Evolutionary conservation across 2,329 filamentous ascomycete species (phyloP).

Genomic region (Cercospora sojina): DNA sequence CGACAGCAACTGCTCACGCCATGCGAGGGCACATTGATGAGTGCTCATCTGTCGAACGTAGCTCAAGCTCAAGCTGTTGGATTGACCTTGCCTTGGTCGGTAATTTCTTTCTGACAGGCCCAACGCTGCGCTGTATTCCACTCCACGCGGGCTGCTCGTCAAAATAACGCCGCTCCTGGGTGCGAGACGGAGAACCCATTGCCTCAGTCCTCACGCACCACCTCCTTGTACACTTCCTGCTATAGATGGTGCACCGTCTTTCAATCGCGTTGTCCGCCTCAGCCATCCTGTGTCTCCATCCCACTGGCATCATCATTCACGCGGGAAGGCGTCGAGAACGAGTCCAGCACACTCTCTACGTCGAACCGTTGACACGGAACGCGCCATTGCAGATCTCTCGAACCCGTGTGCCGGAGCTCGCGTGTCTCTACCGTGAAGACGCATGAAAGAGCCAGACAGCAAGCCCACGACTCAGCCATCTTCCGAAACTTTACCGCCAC

Average conservation of each 20-base stretch:
- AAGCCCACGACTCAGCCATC: conserved; percentile 18
- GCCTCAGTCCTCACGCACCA: background rate
- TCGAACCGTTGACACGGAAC: background rate
- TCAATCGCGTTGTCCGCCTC: background rate
- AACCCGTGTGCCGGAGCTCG: conserved; percentile 14
- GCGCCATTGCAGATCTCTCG: conserved; percentile 8
- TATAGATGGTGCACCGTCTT: background rate
- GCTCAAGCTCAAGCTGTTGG: conserved; percentile 8
- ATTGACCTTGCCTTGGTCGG: conserved; percentile 11
- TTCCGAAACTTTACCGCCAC: conserved; percentile 11
- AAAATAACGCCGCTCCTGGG: conserved; percentile 3
- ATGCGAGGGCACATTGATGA: conserved; percentile 28
- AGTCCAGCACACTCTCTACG: background rate
- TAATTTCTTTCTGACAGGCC: conserved; percentile 21
- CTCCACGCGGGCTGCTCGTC: background rate
- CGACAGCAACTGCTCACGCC: conserved; percentile 12
- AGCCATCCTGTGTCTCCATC: background rate
- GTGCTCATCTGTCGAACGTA: background rate
- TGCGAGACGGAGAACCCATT: background rate
- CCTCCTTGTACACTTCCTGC: background rate
- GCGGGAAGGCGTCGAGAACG: background rate
- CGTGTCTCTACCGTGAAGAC: conserved; percentile 13
- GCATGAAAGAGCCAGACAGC: background rate
- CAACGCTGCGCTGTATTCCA: conserved; percentile 14
- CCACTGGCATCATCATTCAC: background rate